Base-by-base conservation (phyloP, 305 asterid genomes). In the Rubia peregrina region DNA sequence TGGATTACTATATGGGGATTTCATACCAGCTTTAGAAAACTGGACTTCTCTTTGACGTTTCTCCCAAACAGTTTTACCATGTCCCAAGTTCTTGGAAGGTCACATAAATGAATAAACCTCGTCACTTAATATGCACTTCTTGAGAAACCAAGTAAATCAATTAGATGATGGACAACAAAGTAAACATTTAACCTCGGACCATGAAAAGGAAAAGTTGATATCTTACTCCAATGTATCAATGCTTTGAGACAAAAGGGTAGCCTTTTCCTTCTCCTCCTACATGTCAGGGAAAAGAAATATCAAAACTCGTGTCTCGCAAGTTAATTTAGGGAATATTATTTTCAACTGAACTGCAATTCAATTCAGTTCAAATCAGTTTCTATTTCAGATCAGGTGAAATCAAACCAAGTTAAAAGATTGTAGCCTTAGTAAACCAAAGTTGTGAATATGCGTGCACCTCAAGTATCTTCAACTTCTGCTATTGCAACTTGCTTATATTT, bases 61-160 rank as follows among this genome's bases (percentile, higher is more conserved):
- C 71, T 90, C 95, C 30, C 91, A 90, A 73, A 71, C 82, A 75
- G 98, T 89, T 84, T 88, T 96, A 75, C 78, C 96, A 95, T 89
- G 96, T 21, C 97, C 96, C 87, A 94, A 79, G 79, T 86, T 94
- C 78, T 90, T 79, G 10, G 98, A 91, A 75, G 96, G 91, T 88
- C 87, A 81, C 96, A 94, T 82, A 70, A 94, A 96, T 42, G 97
- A 84, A 87, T 83, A 85, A 21, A 80, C 78, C 77, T 82, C 88
- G 9, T 91, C 96, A 61, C 63, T 79, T 76, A 94, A 78, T 88
- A 83, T 88, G 81, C 90, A 87, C 80, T 87, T 91, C 91, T 96
- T 94, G 82, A 76, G 78, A 79, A 56, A 67, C 73, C 63, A 72
- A 78, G 43, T 64, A 66, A 8, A 61, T 48, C 73, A 65, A 63